Conservation (phyloP, 495 filamentous ascomycete genomes). For the Hypoxylon crocopeplum region DNA sequence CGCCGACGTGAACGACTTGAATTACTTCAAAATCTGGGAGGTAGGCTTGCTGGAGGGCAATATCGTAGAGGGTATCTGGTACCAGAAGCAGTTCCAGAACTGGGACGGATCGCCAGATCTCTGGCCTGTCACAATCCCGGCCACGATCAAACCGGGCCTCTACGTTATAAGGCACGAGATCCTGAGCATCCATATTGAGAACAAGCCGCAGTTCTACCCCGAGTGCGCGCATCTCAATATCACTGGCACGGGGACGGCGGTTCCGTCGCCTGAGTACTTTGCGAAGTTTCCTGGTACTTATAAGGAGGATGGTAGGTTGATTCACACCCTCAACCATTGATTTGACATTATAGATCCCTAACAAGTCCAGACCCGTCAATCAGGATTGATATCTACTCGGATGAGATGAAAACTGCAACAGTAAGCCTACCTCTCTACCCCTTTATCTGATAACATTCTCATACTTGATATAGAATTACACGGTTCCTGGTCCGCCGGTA, state of each 20-base stretch:
- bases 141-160: constrained; percentile 52
- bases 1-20: constrained; percentile 46
- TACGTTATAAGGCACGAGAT: constrained; percentile 65
- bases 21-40: constrained; percentile 63
- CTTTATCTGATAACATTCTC: constrained; percentile 1
- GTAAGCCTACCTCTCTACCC: constrained; percentile 31
- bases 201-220: constrained; percentile 62
- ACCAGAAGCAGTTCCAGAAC: constrained; percentile 56
- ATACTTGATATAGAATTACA: constrained; percentile 47
- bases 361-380: constrained; percentile 54
- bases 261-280: constrained; percentile 51
- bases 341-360: constrained; percentile 4
- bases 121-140: constrained; percentile 59
- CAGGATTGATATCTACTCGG: constrained; percentile 57
- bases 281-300: constrained; percentile 60
- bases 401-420: constrained; percentile 40
- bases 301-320: constrained; percentile 50
- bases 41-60: constrained; percentile 54
- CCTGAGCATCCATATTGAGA: constrained; percentile 58
- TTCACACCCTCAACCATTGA: neutral
- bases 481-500: constrained; percentile 52
- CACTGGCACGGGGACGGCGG: constrained; percentile 47
- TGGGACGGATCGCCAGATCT: constrained; percentile 51
- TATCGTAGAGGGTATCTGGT: constrained; percentile 60
- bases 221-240: constrained; percentile 63